Evolutionary conservation across 1,139 yeast species (phyloP), one percentile per base, ranked within the genome.

Genomic region (Wickerhamomyces sp.): DNA sequence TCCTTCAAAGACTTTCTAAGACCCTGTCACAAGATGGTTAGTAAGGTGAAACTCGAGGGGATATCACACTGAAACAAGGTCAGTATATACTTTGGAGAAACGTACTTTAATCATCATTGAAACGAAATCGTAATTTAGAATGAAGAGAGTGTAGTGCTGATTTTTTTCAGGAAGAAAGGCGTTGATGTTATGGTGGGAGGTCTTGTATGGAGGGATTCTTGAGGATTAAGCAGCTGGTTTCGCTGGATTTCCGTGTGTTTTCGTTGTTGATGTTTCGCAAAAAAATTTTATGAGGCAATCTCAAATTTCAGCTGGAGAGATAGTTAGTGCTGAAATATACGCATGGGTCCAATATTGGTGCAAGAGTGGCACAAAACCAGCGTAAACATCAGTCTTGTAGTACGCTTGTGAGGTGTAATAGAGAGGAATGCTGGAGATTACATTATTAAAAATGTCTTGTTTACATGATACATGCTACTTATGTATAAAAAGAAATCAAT

Each of bases 1-100:
- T 50, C 55, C 29, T 44, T 49, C 4, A 51, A 32, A 3, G 55
- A 49, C 32, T 51, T 51, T 44, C 53, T 51, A 12, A 51, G 30
- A 5, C 55, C 55, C 51, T 50, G 17, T 5, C 8, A 13, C 15
- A n/a, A 11, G 10, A n/a, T 13, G 11, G 33, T 30, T 23, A 24
- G 15, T 30, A 18, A 18, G 15, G 6, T 11, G 15, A 6, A n/a
- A 8, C 30, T n/a, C 16, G 11, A 5, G 18, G 13, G 13, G 21
- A 12, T 26, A 26, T 13, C 13, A 23, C 26, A n/a, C 13, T 9
- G 6, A 10, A 23, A n/a, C 7, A 24, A 24, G 16, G 7, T 7
- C 16, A 8, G 7, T 7, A 7, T 19, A 19, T 19, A 8, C 10
- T 8, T 10, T 19, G 24, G 15, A 6, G 13, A 6, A 3, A 31